Conservation (phyloP, 129 eudicot genomes). For the Lonicera japonica region DNA sequence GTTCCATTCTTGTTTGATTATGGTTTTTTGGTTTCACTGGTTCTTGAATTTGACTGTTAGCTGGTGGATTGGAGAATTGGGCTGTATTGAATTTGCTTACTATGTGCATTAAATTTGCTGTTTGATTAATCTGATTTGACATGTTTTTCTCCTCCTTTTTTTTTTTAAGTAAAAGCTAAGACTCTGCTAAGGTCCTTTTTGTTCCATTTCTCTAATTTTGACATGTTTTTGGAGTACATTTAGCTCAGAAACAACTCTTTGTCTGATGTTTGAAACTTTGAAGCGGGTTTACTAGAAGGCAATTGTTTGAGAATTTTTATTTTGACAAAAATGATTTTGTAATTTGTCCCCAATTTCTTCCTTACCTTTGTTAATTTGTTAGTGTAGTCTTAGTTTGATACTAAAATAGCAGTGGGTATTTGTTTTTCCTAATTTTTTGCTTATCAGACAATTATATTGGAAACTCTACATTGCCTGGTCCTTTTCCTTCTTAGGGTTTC, state of each 20-base stretch:
- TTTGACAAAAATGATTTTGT: background rate
- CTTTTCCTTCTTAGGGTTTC: background rate
- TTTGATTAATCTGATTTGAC: constrained; percentile 19
- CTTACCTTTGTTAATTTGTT: background rate
- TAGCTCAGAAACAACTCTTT: no score
- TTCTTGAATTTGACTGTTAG: no score
- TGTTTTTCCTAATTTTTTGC: background rate
- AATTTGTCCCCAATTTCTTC: background rate
- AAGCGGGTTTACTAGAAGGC: background rate
- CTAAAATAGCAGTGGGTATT: background rate
- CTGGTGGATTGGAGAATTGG: no score
- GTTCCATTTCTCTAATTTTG: background rate
- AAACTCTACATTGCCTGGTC: background rate
- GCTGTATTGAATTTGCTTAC: background rate
- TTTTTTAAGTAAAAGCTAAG: no score
- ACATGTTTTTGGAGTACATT: background rate
- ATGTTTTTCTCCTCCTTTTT: background rate
- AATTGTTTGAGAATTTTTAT: no score
- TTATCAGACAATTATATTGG: background rate
- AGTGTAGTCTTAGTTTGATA: background rate
- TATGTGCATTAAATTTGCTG: constrained; percentile 1
- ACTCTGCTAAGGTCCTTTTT: background rate
- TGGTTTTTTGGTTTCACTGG: background rate
- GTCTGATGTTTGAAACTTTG: background rate
- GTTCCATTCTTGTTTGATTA: background rate